Evolutionary conservation across 2,329 filamentous ascomycete genomes (phyloP).

Genomic region (Phaeomoniella chlamydospora): DNA sequence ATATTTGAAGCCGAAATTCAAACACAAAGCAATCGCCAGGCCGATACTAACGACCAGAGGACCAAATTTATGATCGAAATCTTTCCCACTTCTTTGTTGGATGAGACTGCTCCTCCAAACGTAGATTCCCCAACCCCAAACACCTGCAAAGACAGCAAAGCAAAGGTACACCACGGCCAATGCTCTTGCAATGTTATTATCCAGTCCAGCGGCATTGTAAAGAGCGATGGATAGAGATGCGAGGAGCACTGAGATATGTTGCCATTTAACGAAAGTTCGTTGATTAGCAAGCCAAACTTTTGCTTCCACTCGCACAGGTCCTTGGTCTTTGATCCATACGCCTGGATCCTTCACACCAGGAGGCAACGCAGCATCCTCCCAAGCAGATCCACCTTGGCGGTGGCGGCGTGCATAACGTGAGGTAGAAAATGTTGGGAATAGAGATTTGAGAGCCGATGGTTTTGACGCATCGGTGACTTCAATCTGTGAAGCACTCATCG

Average conservation of each 20-base stretch:
- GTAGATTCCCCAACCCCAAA: slow-evolving; percentile 81
- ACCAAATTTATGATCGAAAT: slow-evolving; percentile 81
- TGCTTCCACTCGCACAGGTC: slow-evolving; percentile 81
- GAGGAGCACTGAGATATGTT: slow-evolving; percentile 82
- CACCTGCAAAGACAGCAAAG: slow-evolving; percentile 69
- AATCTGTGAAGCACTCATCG: slow-evolving; percentile 7
- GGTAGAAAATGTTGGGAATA: slow-evolving; percentile 72
- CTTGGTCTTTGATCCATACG: slow-evolving; percentile 86
- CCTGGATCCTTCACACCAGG: slow-evolving; percentile 77
- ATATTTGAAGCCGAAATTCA: slow-evolving; percentile 77
- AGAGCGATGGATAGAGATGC: slow-evolving; percentile 70
- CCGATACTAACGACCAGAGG: slow-evolving; percentile 72
- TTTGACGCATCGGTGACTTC: slow-evolving; percentile 26
- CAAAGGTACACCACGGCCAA: slow-evolving; percentile 73
- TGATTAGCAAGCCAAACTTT: slow-evolving; percentile 99
- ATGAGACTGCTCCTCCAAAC: slow-evolving; percentile 66
- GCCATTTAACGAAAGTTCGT: slow-evolving; percentile 96
- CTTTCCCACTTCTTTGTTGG: slow-evolving; percentile 68
- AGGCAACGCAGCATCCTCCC: slow-evolving; percentile 46
- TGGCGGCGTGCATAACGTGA: slow-evolving; percentile 54
- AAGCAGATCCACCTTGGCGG: slow-evolving; percentile 15
- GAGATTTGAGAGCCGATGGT: slow-evolving; percentile 46
- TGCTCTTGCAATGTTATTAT: slow-evolving; percentile 57
- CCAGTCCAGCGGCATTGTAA: slow-evolving; percentile 70
- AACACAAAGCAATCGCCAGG: slow-evolving; percentile 59